These are phyloP conservation scores for Nicotiana sylvestris DNA, from an alignment of 257 asterid species.

Conservation along the genomic window DNA sequence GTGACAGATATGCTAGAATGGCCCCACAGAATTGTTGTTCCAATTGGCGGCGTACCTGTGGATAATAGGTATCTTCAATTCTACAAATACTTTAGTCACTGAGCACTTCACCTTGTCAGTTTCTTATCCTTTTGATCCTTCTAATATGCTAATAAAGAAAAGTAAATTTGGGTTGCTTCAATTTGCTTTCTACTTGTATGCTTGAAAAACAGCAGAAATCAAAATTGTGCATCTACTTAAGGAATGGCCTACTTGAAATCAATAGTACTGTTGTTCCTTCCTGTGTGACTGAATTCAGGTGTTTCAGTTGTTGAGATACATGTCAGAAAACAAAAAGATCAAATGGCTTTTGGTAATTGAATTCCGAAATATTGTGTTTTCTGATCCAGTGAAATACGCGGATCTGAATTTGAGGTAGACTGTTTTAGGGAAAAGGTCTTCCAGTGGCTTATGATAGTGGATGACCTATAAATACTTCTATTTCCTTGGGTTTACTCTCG, in stretches of 20 bases:
- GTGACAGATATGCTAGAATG: conserved; percentile 91
- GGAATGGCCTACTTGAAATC: conserved; percentile 2
- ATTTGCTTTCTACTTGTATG: neutral
- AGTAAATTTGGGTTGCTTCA: neutral
- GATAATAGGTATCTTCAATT: conserved; percentile 60
- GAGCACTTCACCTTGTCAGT: neutral
- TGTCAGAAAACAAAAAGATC: neutral
- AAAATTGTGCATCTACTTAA: neutral
- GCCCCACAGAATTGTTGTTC: conserved; percentile 99
- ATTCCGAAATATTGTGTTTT: neutral
- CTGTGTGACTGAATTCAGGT: conserved; percentile 2
- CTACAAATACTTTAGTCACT: conserved; percentile 2
- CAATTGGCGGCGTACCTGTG: conserved; percentile 80
- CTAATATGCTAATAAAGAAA: neutral
- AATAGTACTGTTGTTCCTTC: neutral
- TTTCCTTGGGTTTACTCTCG: neutral
- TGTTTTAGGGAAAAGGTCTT: neutral
- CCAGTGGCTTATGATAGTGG: neutral
- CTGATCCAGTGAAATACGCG: neutral
- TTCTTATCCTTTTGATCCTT: neutral
- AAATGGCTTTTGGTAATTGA: conserved; percentile 6
- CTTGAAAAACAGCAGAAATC: neutral
- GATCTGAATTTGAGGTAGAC: neutral
- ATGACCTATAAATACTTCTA: neutral
- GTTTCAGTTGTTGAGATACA: neutral